Evolutionary conservation across 2,329 filamentous ascomycete species (phyloP), one percentile per base, ranked within the genome.

Genomic region (Monosporascus sp.): DNA sequence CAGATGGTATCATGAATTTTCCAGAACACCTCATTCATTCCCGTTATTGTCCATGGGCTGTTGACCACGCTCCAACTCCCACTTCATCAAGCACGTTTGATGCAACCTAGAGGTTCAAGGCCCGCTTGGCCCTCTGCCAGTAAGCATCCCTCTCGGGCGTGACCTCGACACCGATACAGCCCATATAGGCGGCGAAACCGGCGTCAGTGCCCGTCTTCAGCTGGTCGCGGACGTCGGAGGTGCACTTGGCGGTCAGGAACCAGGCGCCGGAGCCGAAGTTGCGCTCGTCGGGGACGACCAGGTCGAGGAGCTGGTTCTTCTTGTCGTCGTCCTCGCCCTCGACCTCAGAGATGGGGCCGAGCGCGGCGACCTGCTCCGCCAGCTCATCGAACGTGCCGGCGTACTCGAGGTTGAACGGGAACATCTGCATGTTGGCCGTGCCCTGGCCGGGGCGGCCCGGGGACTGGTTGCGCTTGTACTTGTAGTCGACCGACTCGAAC

Each of bases 401-500:
- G 62, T 81, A 83, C 55, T 68, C 2, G 2, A 74, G 55, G 63
- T 80, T 80, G 68, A 56, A 79, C 2, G 52, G 43, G 37, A 68
- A 57, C 68, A 70, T 70, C 63, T 81, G 78, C 77, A 81, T 78
- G 66, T 81, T 81, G 56, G 72, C 73, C 2, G 88, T 91, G 24
- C 88, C 88, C 67, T 92, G 87, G 8, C 88, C 89, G 0, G 85
- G 77, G 0, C 71, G 64, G n/a, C 77, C 79, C 1, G 66, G 67
- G 62, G 68, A 79, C 61, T 83, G 74, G 70, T 91, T 90, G 68
- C 76, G 79, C 70, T 86, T 89, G 78, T 82, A 92, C 62, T 80
- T 77, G 72, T 92, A 89, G 57, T 85, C 77, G 22, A 53, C 82
- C 2, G 81, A 83, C 72, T 95, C 90, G 65, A 84, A 85, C 11